Evolutionary conservation across 345 rosid genomes (phyloP), one percentile per base, ranked within the genome.

Genomic region (Nephelium lappaceum): DNA sequence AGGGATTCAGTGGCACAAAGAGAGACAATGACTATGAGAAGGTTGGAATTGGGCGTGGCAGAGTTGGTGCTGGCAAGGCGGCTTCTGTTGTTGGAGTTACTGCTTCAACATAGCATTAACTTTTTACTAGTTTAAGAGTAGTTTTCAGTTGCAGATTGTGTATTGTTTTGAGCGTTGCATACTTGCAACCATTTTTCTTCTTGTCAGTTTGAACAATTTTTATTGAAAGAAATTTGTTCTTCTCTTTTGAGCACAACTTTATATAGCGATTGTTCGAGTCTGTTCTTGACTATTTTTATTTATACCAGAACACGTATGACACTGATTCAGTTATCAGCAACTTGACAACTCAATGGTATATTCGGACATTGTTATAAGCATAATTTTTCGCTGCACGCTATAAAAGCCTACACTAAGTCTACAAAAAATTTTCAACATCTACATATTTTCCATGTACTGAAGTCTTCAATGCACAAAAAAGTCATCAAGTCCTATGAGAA

Each of bases 11-110:
- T 25, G 86, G 81, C 60, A 89, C 77, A 72, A 87, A 79, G 81
- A 85, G 83, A 70, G 82, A 78, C 38, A 43, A 15, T 0, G 80
- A 77, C 2, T 31, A 11, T 38, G 84, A 81, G 65, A 64, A 74
- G 69, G 71, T 47, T 39, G 89, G 89, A 21, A 83, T 80, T 74
- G 88, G 87, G 70, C 84, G 86, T 0, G 85, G 86, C 45, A 85
- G 90, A 77, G 41, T 72, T 55, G 81, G 73, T 39, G 71, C 79
- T 0, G 31, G 75, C 15, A 77, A 71, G 79, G 79, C 82, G 23
- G 43, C 67, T 81, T 65, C 83, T 27, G 14, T 53, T 43, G 79
- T 76, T 58, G 76, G 80, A 51, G 83, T 83, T 36, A 70, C 84
- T 31, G 81, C 85, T 73, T 78, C 85, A 73, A 72, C 84, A 10